Base-by-base conservation (phyloP, 257 asterid genomes). In the Catharanthus roseus region DNA sequence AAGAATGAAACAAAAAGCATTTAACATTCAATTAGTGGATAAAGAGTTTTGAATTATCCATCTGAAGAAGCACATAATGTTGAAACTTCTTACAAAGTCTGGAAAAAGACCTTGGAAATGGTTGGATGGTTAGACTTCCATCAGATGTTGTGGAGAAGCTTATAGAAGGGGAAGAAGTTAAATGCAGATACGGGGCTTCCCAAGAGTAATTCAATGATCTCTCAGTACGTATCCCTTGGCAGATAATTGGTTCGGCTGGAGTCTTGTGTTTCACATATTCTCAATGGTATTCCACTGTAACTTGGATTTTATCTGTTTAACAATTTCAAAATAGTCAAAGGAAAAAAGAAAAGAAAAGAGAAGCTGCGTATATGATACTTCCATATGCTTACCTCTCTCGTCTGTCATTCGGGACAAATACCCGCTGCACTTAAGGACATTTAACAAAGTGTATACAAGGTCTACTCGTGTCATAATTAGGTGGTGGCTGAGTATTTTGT, bases 41-140 rank as follows among this genome's bases (percentile, higher is more conserved):
- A n/a, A n/a, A n/a, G n/a, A n/a, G n/a, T n/a, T n/a, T n/a, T n/a
- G n/a, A n/a, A n/a, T n/a, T n/a, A n/a, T n/a, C 95, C 99, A 58
- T 88, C 93, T 2, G 97, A 95, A 84, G 99, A 89, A 87, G 90
- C 97, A 36, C 96, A 89, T 80, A 86, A 75, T 54, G 78, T 80
- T 4, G 96, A 88, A 82, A 93, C 95, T 68, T 78, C 86, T 47
- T 69, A 72, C 69, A 82, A 77, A 75, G 96, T 93, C 44, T 93
- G 97, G 97, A 96, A 93, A 78, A 91, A 85, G 86, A 89, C 97
- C n/a, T 82, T 93, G 70, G 95, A 89, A 69, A 68, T 93, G 72
- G 62, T 88, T 63, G 99, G 96, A n/a, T n/a, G n/a, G n/a, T n/a
- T 63, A 97, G 96, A 71, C 96, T 93, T 75, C 96, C 97, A 61